Conservation (phyloP, 352 stramenopile species). For the Phytopythium montanum region DNA sequence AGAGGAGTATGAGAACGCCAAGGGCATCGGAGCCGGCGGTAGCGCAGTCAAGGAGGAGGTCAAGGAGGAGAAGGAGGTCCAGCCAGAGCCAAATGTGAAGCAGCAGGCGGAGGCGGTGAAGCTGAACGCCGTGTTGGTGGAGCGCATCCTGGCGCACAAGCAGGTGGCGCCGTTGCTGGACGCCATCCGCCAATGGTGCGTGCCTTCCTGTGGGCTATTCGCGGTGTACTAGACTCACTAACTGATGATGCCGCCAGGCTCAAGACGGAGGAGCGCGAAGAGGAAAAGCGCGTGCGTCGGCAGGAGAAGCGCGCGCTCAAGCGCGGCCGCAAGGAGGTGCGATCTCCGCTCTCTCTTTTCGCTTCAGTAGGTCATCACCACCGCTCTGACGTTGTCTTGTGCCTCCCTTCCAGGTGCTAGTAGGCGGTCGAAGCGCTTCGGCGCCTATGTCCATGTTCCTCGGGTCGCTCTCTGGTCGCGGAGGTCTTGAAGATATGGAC, state of each 20-base stretch:
- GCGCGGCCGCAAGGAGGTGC: constrained; percentile 35
- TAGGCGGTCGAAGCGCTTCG: constrained; percentile 57
- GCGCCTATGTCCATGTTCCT: constrained; percentile 71
- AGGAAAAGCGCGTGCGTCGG: constrained; percentile 52
- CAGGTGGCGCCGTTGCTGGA: constrained; percentile 62
- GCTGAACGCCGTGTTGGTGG: constrained; percentile 38
- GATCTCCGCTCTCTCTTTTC: not conserved
- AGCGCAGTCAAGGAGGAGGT: not conserved
- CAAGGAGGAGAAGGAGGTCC: not conserved
- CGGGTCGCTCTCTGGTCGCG: constrained; percentile 58
- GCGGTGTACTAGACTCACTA: no score
- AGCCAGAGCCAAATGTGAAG: constrained; percentile 14
- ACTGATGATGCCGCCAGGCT: constrained; percentile 21
- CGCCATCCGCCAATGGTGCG: constrained; percentile 38
- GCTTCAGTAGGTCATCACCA: not conserved
- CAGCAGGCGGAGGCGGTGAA: constrained; percentile 9
- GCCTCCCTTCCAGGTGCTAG: constrained; percentile 14
- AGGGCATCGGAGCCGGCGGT: not conserved
- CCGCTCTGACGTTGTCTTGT: not conserved
- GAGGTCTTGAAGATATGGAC: constrained; percentile 25
- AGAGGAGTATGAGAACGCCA: constrained; percentile 30
- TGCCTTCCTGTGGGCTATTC: not conserved
- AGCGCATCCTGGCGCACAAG: constrained; percentile 67
- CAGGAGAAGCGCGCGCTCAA: constrained; percentile 68
- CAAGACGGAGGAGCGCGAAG: constrained; percentile 46